Evolutionary conservation across 495 filamentous ascomycete species (phyloP).

Genomic region (Haplographium delicatum): DNA sequence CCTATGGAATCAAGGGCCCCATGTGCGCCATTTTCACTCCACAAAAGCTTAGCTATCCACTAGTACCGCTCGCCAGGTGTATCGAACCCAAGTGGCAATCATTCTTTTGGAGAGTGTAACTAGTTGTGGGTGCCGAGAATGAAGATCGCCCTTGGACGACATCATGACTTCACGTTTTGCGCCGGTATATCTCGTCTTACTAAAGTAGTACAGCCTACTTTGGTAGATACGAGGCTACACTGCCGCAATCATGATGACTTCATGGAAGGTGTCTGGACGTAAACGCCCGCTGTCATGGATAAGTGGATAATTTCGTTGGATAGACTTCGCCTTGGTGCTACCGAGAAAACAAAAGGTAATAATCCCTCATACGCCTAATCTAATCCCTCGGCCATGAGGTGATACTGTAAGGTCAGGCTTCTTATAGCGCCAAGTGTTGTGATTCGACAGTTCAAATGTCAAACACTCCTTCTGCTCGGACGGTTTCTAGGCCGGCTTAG

Average conservation of each 20-base stretch:
- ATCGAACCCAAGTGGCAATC: background rate
- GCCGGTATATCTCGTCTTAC: background rate
- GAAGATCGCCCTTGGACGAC: constrained; percentile 1
- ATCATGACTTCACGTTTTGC: background rate
- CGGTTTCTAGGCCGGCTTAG: constrained; percentile 5
- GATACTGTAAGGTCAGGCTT: background rate
- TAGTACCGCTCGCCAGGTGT: background rate
- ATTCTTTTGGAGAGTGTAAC: background rate
- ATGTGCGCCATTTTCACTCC: constrained; percentile 7
- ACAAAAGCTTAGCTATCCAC: constrained; percentile 19
- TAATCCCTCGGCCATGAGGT: background rate
- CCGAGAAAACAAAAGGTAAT: background rate
- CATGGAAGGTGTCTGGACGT: background rate
- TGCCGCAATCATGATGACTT: background rate
- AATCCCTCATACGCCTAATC: background rate
- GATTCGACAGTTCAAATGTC: constrained; percentile 6
- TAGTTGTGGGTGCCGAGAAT: background rate
- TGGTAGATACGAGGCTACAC: constrained; percentile 4
- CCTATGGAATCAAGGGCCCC: background rate
- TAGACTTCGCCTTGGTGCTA: background rate
- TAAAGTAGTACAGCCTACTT: too few species aligned
- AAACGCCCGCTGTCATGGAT: background rate
- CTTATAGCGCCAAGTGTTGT: background rate
- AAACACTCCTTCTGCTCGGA: constrained; percentile 8
- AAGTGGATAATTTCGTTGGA: too few species aligned